Percentiles rank a stretch among this genome's conserved stretches.
phyloP scores from a whole-genome alignment of 331 rosid species.

The Cydonia oblonga region DNA sequence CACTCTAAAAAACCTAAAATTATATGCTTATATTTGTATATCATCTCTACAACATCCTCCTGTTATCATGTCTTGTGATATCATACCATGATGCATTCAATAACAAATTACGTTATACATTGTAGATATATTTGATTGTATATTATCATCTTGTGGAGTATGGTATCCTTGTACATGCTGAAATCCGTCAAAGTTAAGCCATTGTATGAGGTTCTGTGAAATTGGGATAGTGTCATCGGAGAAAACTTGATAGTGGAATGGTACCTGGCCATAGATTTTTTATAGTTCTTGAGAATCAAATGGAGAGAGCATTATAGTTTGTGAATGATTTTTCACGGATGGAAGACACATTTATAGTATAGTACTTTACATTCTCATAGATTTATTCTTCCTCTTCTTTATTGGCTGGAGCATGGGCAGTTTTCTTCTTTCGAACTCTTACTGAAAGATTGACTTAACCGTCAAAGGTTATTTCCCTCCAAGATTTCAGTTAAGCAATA shows the following conservation, averaged over 20 bases:
- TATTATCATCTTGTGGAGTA: background rate
- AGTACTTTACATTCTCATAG: background rate
- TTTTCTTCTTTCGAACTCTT: too few species aligned
- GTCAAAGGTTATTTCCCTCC: too few species aligned
- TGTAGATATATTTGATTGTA: background rate
- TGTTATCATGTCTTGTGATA: background rate
- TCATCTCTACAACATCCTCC: background rate
- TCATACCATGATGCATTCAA: background rate
- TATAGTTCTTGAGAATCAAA: background rate
- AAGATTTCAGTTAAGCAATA: too few species aligned
- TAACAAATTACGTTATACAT: background rate
- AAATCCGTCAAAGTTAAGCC: background rate
- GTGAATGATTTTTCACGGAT: background rate
- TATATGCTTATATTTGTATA: background rate
- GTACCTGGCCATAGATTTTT: background rate
- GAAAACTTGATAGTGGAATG: background rate
- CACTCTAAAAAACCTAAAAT: background rate
- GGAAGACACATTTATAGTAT: background rate
- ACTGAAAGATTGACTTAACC: too few species aligned
- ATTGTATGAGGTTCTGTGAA: background rate
- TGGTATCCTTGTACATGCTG: fast-evolving
- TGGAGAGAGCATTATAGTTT: too few species aligned
- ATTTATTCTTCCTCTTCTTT: too few species aligned
- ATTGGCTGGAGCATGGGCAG: too few species aligned
- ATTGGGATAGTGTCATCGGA: background rate